Evolutionary conservation across 2,329 filamentous ascomycete genomes (phyloP).

Genomic region (Cordyceps javanica): DNA sequence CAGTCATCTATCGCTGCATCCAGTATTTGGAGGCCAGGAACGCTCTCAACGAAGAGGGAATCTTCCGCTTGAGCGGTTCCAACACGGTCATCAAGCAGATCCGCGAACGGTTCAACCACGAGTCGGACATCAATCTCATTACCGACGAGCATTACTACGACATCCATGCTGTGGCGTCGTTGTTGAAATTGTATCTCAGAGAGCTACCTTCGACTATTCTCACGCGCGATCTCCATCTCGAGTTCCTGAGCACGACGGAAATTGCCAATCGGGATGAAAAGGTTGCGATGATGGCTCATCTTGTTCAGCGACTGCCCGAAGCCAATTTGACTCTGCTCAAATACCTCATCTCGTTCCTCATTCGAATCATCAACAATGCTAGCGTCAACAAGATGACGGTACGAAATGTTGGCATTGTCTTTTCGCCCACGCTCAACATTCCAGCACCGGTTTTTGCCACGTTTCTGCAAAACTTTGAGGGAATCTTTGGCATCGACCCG

Average conservation of each 20-base stretch:
- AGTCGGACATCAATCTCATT: conserved; percentile 85
- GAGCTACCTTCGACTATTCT: conserved; percentile 88
- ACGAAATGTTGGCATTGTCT: conserved; percentile 95
- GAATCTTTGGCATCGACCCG: conserved; percentile 71
- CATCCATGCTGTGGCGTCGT: conserved; percentile 88
- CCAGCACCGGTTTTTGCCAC: conserved; percentile 90
- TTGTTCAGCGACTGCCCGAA: conserved; percentile 73
- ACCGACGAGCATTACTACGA: conserved; percentile 83
- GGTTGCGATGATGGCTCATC: conserved; percentile 64
- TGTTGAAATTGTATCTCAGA: conserved; percentile 89
- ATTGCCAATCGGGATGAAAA: conserved; percentile 70
- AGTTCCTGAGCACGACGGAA: conserved; percentile 82
- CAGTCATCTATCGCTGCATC: conserved; percentile 91
- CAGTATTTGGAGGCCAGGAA: conserved; percentile 83
- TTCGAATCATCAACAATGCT: conserved; percentile 85
- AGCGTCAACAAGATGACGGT: conserved; percentile 97
- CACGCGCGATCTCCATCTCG: conserved; percentile 81
- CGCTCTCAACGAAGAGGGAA: conserved; percentile 82
- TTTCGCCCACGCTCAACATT: conserved; percentile 94
- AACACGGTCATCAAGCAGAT: conserved; percentile 89
- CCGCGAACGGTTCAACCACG: conserved; percentile 85
- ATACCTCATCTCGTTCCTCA: conserved; percentile 81
- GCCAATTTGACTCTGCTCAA: conserved; percentile 77
- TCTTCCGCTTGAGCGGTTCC: conserved; percentile 95
- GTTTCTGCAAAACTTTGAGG: conserved; percentile 84